Conservation (phyloP, 257 asterid genomes). For the Haberlea rhodopensis region DNA sequence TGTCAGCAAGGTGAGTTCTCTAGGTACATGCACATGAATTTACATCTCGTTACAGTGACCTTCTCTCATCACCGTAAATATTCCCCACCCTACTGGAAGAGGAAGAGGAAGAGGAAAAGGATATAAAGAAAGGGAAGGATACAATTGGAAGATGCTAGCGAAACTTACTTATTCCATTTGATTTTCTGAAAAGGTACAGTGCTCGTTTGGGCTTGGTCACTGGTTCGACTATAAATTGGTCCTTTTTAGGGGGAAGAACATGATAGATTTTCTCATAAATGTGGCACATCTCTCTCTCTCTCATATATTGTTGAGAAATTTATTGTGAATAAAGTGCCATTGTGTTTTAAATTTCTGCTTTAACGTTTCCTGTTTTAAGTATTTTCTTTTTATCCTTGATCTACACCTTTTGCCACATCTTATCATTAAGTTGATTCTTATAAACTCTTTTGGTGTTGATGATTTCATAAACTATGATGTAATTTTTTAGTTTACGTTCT, state of each 20-base stretch:
- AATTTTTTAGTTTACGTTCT: background rate
- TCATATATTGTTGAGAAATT: background rate
- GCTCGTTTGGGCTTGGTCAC: background rate
- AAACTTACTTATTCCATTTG: background rate
- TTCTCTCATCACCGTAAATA: slow-evolving; percentile 6
- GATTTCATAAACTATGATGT: background rate
- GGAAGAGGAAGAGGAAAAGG: background rate
- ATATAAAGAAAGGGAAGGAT: background rate
- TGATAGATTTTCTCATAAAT: background rate
- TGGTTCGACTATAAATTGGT: background rate
- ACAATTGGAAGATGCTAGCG: background rate
- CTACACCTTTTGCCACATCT: background rate
- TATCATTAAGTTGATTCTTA: background rate
- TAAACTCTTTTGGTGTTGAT: background rate
- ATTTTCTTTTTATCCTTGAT: no score
- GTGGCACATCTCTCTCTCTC: background rate
- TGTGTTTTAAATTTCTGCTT: background rate
- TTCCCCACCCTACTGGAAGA: background rate
- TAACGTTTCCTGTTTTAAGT: background rate
- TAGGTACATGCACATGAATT: slow-evolving; percentile 10
- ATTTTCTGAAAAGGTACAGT: background rate
- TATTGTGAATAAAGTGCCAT: background rate
- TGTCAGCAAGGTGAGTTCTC: slow-evolving; percentile 68
- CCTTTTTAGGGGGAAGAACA: background rate
- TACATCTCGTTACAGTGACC: slow-evolving; percentile 14